These are phyloP conservation scores for Trichaptum fuscoviolaceum DNA, from an alignment of 768 basidiomycete species.

Conservation along the genomic window DNA sequence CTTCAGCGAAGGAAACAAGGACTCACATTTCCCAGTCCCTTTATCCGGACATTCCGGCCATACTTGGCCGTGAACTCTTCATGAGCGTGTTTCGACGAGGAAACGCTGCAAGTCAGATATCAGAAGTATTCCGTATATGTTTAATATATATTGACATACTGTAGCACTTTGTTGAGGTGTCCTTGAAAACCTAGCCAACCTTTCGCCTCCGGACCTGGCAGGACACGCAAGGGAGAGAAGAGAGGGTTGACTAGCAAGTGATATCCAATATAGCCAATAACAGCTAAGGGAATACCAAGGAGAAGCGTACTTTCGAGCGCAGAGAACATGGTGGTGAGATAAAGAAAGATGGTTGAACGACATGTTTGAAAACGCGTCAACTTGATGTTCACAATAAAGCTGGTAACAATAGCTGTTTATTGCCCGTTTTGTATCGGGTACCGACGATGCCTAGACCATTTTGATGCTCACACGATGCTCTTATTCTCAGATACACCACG, in stretches of 20 bases:
- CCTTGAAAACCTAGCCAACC: constrained; percentile 2
- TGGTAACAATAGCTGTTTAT: not conserved
- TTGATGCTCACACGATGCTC: too few relatives aligned
- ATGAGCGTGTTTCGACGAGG: constrained; percentile 28
- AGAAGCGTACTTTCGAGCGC: not conserved
- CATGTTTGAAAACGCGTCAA: not conserved
- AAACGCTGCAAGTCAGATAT: not conserved
- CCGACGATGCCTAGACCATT: not conserved
- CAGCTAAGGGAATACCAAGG: not conserved
- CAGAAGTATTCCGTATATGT: not conserved
- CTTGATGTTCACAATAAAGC: not conserved
- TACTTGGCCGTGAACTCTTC: constrained; percentile 51
- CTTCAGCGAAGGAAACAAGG: not conserved
- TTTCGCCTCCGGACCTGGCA: constrained; percentile 1
- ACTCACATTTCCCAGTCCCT: constrained; percentile 65
- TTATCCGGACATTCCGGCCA: constrained; percentile 65
- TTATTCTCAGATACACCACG: too few relatives aligned
- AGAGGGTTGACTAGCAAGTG: not conserved
- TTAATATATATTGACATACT: not conserved
- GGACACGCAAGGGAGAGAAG: not conserved
- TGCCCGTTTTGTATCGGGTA: not conserved
- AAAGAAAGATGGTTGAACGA: not conserved
- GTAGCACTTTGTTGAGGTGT: not conserved
- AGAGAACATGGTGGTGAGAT: not conserved
- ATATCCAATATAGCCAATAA: not conserved